Percentiles rank a stretch among this genome's conserved stretches.
Evolutionary conservation across 306 rosid genomes (phyloP).

Genomic region (Canavalia gladiata): DNA sequence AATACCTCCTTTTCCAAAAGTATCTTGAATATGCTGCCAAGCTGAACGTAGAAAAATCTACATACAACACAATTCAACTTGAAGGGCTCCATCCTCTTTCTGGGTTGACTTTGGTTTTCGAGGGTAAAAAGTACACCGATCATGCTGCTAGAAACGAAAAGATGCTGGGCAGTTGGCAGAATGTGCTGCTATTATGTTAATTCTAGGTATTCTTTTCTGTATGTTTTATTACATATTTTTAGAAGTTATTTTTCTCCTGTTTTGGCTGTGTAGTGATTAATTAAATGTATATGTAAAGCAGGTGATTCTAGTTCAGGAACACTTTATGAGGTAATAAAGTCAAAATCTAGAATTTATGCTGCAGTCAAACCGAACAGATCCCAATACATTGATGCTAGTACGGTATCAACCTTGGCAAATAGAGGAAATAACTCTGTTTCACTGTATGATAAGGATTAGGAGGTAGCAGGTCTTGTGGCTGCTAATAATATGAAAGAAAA

Average conservation of each 20-base stretch:
- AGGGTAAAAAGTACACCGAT: constrained; percentile 56
- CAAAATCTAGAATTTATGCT: constrained; percentile 48
- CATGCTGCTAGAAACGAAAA: constrained; percentile 51
- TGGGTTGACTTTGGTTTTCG: constrained; percentile 57
- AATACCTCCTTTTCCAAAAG: constrained; percentile 56
- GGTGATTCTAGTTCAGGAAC: constrained; percentile 45
- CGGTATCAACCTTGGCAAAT: constrained; percentile 23
- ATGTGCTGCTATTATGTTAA: constrained; percentile 53
- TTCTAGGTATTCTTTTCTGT: constrained; percentile 52
- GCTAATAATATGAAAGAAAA: not conserved
- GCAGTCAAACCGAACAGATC: constrained; percentile 25
- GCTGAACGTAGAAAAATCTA: constrained; percentile 51
- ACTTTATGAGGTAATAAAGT: constrained; percentile 46
- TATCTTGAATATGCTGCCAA: constrained; percentile 59
- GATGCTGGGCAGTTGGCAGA: constrained; percentile 74
- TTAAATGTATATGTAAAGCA: constrained; percentile 38
- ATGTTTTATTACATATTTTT: not conserved
- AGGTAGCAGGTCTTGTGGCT: constrained; percentile 20
- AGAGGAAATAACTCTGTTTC: not conserved
- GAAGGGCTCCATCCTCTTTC: constrained; percentile 48
- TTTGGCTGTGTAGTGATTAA: not conserved
- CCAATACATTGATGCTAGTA: not conserved
- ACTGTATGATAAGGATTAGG: not conserved
- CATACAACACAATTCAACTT: constrained; percentile 48
- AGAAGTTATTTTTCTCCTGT: not conserved